Evolutionary conservation across 2,329 filamentous ascomycete genomes (phyloP), one percentile per base, ranked within the genome.

Genomic region (Aspergillus pseudoviridinutans): DNA sequence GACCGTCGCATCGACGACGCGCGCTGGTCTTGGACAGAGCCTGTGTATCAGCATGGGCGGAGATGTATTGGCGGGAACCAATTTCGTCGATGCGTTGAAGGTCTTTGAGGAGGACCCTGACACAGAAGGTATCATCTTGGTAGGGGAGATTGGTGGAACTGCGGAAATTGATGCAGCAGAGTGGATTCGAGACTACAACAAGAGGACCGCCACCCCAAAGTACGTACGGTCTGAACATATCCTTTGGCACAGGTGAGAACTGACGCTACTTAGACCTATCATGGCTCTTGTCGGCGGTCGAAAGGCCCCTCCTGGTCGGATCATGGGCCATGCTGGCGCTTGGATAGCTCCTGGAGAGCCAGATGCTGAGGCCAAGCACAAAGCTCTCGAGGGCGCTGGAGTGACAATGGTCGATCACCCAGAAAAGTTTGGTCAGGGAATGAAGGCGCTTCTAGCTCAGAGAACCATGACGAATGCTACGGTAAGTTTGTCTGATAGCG

Each of bases 251-350:
- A 70, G 53, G 27, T 14, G 8, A 20, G 35, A 24, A 28, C n/a
- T 10, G 14, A 28, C 44, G 14, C 20, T 24, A 3, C 17, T 29
- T 58, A 88, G 85, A 65, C 89, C 90, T 0, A 89, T 92, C 49
- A 85, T 88, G 67, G 89, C 86, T 50, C 77, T 91, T 5, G 79
- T 92, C 28, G 88, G 84, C 29, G 89, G 90, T 4, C 75, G 86
- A 50, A 76, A 84, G 60, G 87, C 87, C n/a, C 81, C 82, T 5
- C 76, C 79, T 17, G 86, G 86, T 14, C 81, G 83, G 24, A 82
- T 91, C 47, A 92, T 92, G 88, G 90, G 90, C 9, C 90, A 93
- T 70, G 88, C 89, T 9, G 90, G 90, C 47, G 90, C 90, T 14
- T 90, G 89, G 78, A 79, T 80, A 54, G 80, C 85, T 1, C 80